A percentile compares a stretch with the other conserved stretches of the same genome.
phyloP scores from a whole-genome alignment of 2,329 filamentous ascomycete species.

The Calonectria ilicicola region DNA sequence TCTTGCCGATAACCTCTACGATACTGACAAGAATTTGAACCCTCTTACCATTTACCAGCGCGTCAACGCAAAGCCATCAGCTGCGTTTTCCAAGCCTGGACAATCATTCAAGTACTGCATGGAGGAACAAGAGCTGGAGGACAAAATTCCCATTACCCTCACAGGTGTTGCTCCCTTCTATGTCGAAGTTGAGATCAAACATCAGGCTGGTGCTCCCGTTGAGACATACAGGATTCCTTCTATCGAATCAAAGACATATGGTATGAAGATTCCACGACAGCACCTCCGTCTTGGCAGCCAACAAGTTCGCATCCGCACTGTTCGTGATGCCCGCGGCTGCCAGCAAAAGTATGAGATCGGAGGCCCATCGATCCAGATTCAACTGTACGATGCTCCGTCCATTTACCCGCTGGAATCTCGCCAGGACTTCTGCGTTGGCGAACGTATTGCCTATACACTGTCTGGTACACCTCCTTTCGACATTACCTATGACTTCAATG shows the following conservation, averaged over 20 bases:
- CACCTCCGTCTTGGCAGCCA: constrained; percentile 91
- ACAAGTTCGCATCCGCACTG: constrained; percentile 87
- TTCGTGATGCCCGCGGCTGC: constrained; percentile 89
- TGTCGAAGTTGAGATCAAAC: constrained; percentile 92
- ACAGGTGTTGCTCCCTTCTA: constrained; percentile 89
- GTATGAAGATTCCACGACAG: constrained; percentile 86
- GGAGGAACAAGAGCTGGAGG: constrained; percentile 83
- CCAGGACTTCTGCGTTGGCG: constrained; percentile 93
- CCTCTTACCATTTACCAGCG: constrained; percentile 82
- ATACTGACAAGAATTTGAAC: constrained; percentile 74
- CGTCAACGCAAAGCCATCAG: constrained; percentile 86
- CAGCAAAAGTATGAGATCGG: constrained; percentile 80
- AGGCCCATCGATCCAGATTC: constrained; percentile 85
- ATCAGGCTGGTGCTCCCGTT: constrained; percentile 82
- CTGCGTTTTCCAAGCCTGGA: constrained; percentile 84
- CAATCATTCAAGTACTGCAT: constrained; percentile 97
- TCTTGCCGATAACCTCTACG: constrained; percentile 88
- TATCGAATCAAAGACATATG: constrained; percentile 79
- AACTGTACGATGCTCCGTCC: constrained; percentile 91
- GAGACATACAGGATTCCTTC: constrained; percentile 86
- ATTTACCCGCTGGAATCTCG: constrained; percentile 89
- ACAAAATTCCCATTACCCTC: constrained; percentile 88
- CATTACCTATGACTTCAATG: constrained; percentile 91
- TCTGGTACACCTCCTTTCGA: constrained; percentile 93
- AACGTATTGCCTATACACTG: constrained; percentile 91